Percentiles rank a stretch among this genome's conserved stretches.
Evolutionary conservation across 2,329 filamentous ascomycete genomes (phyloP).

Genomic region (Pyricularia grisea): DNA sequence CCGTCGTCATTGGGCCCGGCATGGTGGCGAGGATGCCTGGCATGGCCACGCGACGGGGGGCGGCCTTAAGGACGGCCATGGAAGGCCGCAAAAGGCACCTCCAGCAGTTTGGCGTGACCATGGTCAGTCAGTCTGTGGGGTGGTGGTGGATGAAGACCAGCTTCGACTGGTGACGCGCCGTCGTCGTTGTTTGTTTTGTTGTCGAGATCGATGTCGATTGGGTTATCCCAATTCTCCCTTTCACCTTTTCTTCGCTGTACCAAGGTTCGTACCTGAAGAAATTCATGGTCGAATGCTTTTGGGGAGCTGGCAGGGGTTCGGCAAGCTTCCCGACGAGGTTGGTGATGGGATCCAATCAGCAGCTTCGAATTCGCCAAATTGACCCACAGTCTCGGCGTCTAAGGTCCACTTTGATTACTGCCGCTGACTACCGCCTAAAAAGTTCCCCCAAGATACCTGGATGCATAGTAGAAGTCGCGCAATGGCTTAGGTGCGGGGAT

Average conservation of each 20-base stretch:
- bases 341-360: slow-evolving; percentile 1
- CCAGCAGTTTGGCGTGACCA: slow-evolving; percentile 50
- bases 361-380: neutral
- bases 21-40: slow-evolving; percentile 8
- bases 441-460: neutral
- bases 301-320: neutral
- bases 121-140: slow-evolving; percentile 17
- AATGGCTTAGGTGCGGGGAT: neutral
- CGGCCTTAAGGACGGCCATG: slow-evolving; percentile 16
- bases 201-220: neutral
- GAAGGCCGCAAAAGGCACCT: slow-evolving; percentile 44
- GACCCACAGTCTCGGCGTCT: neutral
- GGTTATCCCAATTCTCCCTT: neutral
- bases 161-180: neutral
- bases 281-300: neutral
- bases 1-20: slow-evolving; percentile 15
- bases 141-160: neutral
- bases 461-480: neutral
- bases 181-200: neutral
- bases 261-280: neutral
- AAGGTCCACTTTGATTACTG: neutral
- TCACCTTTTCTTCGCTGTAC: neutral
- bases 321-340: neutral
- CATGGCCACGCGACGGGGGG: slow-evolving; percentile 12
- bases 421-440: neutral